Conservation (phyloP, 164 flowering plant genomes). For the Liriodendron chinense region DNA sequence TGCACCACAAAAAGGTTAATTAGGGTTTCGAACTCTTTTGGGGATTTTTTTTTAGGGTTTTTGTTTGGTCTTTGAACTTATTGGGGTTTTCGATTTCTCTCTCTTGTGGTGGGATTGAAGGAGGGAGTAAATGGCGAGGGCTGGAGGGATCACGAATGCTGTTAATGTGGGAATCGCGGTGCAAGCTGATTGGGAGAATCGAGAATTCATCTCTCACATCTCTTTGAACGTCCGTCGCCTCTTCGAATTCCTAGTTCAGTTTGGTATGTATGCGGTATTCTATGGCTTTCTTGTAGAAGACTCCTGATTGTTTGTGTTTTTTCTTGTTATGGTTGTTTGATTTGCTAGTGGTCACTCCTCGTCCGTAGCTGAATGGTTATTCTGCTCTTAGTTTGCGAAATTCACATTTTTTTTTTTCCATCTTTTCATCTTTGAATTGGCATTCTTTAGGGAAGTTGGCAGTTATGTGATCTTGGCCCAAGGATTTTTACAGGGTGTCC, state of each 20-base stretch:
- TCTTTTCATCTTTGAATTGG: too few species aligned
- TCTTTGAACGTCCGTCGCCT: conserved; percentile 89
- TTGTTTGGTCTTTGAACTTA: background rate
- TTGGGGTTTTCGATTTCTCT: background rate
- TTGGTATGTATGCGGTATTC: conserved; percentile 36
- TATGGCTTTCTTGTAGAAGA: background rate
- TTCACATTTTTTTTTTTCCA: too few species aligned
- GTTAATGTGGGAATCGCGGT: conserved; percentile 94
- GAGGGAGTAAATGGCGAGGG: conserved; percentile 53
- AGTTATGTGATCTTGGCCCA: too few species aligned
- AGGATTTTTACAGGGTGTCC: too few species aligned
- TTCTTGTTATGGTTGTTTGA: background rate
- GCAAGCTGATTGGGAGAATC: conserved; percentile 96
- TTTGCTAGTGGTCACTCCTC: too few species aligned
- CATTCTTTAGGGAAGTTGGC: too few species aligned
- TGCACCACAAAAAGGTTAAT: background rate
- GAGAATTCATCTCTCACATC: conserved; percentile 86
- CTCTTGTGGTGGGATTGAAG: background rate
- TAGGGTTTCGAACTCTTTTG: background rate
- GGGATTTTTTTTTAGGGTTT: background rate
- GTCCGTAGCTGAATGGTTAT: too few species aligned
- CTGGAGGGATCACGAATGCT: conserved; percentile 85
- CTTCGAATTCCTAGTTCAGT: conserved; percentile 85
- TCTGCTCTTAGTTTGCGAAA: too few species aligned
- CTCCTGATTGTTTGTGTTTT: background rate